These are phyloP conservation scores for Astrocystis sublimbata DNA, from an alignment of 495 filamentous ascomycete genomes.

Conservation along the genomic window DNA sequence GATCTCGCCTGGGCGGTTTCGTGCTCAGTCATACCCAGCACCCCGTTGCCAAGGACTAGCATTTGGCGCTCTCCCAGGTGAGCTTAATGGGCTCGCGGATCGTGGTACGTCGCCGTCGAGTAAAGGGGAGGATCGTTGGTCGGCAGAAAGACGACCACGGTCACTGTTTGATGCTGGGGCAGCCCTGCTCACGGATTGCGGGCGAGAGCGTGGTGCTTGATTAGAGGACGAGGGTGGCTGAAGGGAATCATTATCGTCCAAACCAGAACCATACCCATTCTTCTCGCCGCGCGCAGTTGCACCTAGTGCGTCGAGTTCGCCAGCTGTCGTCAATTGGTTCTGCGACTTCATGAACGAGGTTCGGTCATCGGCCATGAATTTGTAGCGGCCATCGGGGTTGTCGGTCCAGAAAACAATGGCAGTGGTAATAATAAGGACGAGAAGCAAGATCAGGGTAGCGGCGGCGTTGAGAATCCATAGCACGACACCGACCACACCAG, in stretches of 20 bases:
- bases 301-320: slow-evolving; percentile 88
- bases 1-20: not conserved
- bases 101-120: slow-evolving; percentile 38
- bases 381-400: slow-evolving; percentile 94
- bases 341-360: slow-evolving; percentile 98
- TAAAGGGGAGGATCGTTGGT: slow-evolving; percentile 15
- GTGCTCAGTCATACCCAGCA: slow-evolving; percentile 56
- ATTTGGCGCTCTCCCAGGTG: slow-evolving; percentile 12
- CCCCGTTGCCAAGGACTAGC: slow-evolving; percentile 56
- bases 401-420: slow-evolving; percentile 81
- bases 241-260: slow-evolving; percentile 70
- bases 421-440: slow-evolving; percentile 85
- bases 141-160: slow-evolving; percentile 5
- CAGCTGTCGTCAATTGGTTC: slow-evolving; percentile 68
- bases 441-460: slow-evolving; percentile 81
- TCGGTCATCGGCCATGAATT: slow-evolving; percentile 94
- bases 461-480: slow-evolving; percentile 91
- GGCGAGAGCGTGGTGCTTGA: slow-evolving; percentile 25
- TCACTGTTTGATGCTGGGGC: slow-evolving; percentile 26
- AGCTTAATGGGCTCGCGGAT: not conserved
- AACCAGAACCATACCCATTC: slow-evolving; percentile 58
- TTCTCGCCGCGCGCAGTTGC: slow-evolving; percentile 90
- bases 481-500: slow-evolving; percentile 89
- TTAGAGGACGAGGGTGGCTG: slow-evolving; percentile 43
- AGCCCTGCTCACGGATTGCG: slow-evolving; percentile 27